Evolutionary conservation across 352 stramenopile genomes (phyloP).

Genomic region (Phytophthora constricta): DNA sequence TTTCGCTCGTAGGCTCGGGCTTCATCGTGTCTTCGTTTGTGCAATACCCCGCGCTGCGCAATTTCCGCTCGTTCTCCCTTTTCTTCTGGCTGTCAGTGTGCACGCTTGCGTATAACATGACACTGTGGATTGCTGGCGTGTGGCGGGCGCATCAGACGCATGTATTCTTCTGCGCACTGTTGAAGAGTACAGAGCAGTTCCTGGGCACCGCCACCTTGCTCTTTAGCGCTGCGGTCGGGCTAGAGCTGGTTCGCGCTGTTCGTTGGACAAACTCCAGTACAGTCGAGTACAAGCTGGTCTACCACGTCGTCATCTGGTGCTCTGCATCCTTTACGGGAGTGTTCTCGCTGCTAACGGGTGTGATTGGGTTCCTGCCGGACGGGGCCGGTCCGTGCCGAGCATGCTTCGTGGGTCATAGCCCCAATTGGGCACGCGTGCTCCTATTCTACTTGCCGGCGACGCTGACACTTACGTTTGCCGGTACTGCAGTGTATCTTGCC

Average conservation of each 20-base stretch:
- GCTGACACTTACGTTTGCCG: constrained; percentile 43
- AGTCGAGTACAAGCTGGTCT: constrained; percentile 61
- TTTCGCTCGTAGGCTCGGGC: constrained; percentile 66
- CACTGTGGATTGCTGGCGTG: constrained; percentile 65
- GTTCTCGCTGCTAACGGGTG: constrained; percentile 60
- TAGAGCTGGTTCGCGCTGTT: constrained; percentile 72
- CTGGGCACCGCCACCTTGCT: constrained; percentile 65
- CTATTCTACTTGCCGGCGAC: constrained; percentile 67
- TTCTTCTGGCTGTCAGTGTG: constrained; percentile 74
- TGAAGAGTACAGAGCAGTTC: constrained; percentile 72
- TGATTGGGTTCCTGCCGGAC: constrained; percentile 77
- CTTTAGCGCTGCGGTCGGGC: constrained; percentile 58
- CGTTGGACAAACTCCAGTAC: constrained; percentile 58
- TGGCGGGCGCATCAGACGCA: constrained; percentile 42
- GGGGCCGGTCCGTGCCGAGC: constrained; percentile 57
- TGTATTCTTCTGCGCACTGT: constrained; percentile 56
- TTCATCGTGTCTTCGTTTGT: constrained; percentile 77
- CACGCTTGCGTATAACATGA: constrained; percentile 65
- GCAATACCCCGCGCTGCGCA: constrained; percentile 63
- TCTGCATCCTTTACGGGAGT: constrained; percentile 43
- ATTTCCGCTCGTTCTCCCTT: constrained; percentile 58
- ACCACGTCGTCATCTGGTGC: constrained; percentile 67
- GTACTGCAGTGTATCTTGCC: constrained; percentile 42
- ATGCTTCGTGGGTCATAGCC: constrained; percentile 62
- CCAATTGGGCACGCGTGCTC: constrained; percentile 58